Base-by-base conservation (phyloP, 1,139 yeast species). In the Yamadazyma songkhlaensis region DNA sequence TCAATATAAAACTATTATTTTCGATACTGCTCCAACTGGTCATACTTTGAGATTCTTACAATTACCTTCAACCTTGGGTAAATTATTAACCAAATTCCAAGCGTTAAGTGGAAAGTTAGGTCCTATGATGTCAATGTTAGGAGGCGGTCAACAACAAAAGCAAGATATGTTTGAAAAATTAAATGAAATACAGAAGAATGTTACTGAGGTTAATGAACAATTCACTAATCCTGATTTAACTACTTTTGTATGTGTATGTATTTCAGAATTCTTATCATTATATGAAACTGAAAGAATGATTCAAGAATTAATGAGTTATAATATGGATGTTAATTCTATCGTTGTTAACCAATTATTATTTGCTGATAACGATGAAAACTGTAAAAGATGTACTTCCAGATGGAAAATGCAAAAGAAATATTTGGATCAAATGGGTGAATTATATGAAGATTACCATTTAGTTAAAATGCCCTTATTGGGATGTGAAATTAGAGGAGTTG, bases 21-120 rank as follows among this genome's bases (percentile, higher is more conserved):
- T 92, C 55, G 98, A 92, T 60, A 92, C 98, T 15, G 98, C 98
- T 0, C 98, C 98, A 49, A 92, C 98, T 0, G 98, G 98, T 29
- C 98, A 92, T 64, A 92, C 98, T 2, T 73, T 92, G 50, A 79
- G 98, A 55, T 92, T 92, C 65, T 73, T 92, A 58, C 96, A 90
- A 63, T 78, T 92, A 54, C 98, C 98, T 24, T 77, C 94, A 14
- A 90, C 97, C 4, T 70, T 92, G 45, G 94, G 89, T 52, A 88
- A 88, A 61, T 76, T 95, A 27, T 72, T 92, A 51, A 82, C 85
- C 37, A 92, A 92, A 58, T 82, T 92, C 59, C 82, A 89, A 53
- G 95, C 87, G 50, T 75, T 92, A 41, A 82, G 94, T 25, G 85
- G 92, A 10, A 79, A 79, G 54, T 78, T 92, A 53, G 98, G 98